Evolutionary conservation across 2,329 filamentous ascomycete genomes (phyloP).

Genomic region (Colletotrichum trifolii): DNA sequence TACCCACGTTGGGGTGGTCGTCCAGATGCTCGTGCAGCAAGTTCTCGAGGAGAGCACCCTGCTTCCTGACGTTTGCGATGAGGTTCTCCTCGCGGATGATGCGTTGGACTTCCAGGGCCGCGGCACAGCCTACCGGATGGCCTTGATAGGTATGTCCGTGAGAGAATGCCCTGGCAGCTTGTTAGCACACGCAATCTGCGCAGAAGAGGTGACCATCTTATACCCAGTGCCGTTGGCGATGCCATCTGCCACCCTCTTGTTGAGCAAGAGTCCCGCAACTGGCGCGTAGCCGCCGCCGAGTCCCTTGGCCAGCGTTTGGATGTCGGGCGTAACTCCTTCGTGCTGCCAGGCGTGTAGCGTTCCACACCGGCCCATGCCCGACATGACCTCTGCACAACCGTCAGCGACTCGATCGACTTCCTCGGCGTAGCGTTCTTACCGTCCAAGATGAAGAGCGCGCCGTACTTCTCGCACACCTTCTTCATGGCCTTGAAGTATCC

Average conservation of each 20-base stretch:
- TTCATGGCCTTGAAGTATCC: slow-evolving; percentile 75
- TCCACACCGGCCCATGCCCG: slow-evolving; percentile 29
- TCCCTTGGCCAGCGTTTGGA: slow-evolving; percentile 69
- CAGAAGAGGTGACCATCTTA: slow-evolving; percentile 25
- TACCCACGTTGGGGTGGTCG: slow-evolving; percentile 43
- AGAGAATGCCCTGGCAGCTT: slow-evolving; percentile 42
- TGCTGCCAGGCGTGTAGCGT: slow-evolving; percentile 31
- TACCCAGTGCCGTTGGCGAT: slow-evolving; percentile 57
- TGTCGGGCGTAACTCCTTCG: slow-evolving; percentile 57
- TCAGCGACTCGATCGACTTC: not conserved
- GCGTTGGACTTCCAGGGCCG: slow-evolving; percentile 71
- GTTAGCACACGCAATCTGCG: not conserved
- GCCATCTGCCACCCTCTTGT: slow-evolving; percentile 58
- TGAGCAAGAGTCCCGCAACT: slow-evolving; percentile 65
- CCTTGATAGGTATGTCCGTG: slow-evolving; percentile 74
- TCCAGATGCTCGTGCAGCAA: slow-evolving; percentile 40
- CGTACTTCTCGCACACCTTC: slow-evolving; percentile 75
- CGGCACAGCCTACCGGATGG: slow-evolving; percentile 68
- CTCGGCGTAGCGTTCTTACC: not conserved
- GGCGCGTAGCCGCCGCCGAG: slow-evolving; percentile 66
- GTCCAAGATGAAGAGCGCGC: slow-evolving; percentile 80
- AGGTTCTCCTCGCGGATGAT: slow-evolving; percentile 68
- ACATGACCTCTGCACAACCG: slow-evolving; percentile 44
- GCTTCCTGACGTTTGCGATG: slow-evolving; percentile 65
- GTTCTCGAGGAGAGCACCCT: slow-evolving; percentile 53